Conservation (phyloP, 495 filamentous ascomycete species). For the Pyrenula massariospora region DNA sequence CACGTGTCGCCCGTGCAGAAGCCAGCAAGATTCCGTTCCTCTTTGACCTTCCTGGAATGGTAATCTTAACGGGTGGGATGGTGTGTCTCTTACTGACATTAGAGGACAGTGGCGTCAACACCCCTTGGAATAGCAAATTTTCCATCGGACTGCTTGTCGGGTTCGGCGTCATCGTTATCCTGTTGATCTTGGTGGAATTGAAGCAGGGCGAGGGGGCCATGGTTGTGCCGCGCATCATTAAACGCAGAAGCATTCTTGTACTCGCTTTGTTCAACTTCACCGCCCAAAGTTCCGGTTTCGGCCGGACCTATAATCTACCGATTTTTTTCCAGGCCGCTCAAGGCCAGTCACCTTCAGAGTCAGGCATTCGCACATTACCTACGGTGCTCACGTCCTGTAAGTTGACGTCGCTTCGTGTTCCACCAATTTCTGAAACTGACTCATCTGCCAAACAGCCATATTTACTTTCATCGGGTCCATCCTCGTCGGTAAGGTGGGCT, state of each 20-base stretch:
- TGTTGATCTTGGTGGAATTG: constrained; percentile 9
- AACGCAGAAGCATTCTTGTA: constrained; percentile 15
- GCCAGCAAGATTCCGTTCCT: constrained; percentile 4
- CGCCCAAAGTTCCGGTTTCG: background rate
- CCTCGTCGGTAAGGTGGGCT: background rate
- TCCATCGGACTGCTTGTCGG: constrained; percentile 11
- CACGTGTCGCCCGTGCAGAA: background rate
- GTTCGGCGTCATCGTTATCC: constrained; percentile 13
- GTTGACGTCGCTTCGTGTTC: background rate
- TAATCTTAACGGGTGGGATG: constrained; percentile 16
- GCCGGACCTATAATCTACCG: background rate
- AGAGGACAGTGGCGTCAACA: constrained; percentile 22
- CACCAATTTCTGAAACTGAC: background rate
- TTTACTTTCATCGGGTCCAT: background rate
- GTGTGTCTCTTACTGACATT: constrained; percentile 21
- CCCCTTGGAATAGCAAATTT: constrained; percentile 12
- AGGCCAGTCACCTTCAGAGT: background rate
- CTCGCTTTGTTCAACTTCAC: no score
- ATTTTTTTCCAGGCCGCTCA: background rate
- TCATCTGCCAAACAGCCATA: background rate
- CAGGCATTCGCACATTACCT: background rate
- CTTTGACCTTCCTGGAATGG: constrained; percentile 12
- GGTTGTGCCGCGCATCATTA: constrained; percentile 26
- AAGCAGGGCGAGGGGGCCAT: constrained; percentile 4
- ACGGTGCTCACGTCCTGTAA: background rate